A percentile compares a stretch with the other conserved stretches of the same genome.
Evolutionary conservation across 2,329 filamentous ascomycete genomes (phyloP).

Genomic region (Colletotrichum endophyticum): DNA sequence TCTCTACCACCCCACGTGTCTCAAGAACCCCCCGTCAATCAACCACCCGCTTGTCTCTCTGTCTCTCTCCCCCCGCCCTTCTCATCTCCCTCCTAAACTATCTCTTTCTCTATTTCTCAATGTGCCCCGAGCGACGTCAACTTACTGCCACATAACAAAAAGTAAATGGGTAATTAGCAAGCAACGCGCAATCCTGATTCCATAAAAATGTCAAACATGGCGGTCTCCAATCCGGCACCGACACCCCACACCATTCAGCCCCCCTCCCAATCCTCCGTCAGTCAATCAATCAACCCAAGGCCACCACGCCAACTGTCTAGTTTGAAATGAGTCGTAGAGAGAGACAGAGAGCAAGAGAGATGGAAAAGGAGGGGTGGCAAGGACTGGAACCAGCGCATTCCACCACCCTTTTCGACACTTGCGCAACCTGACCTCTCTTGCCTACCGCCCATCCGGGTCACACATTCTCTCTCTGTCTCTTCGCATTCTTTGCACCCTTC

Average conservation of each 20-base stretch:
- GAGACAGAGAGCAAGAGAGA: neutral
- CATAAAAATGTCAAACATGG: neutral
- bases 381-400: constrained; percentile 2
- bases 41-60: neutral
- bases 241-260: neutral
- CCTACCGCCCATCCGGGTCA: neutral
- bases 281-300: neutral
- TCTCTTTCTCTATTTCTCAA: neutral
- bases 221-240: neutral
- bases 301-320: neutral
- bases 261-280: neutral
- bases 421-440: neutral
- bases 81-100: neutral
- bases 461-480: neutral
- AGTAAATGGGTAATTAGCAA: neutral
- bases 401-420: neutral
- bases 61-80: neutral
- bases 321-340: neutral
- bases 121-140: neutral
- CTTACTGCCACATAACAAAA: neutral
- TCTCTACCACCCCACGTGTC: neutral
- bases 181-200: neutral
- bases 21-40: neutral
- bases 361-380: neutral
- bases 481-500: neutral